A percentile compares a stretch with the other conserved stretches of the same genome.
Conservation (phyloP, 2,329 filamentous ascomycete genomes). For the Epichloe festucae region DNA sequence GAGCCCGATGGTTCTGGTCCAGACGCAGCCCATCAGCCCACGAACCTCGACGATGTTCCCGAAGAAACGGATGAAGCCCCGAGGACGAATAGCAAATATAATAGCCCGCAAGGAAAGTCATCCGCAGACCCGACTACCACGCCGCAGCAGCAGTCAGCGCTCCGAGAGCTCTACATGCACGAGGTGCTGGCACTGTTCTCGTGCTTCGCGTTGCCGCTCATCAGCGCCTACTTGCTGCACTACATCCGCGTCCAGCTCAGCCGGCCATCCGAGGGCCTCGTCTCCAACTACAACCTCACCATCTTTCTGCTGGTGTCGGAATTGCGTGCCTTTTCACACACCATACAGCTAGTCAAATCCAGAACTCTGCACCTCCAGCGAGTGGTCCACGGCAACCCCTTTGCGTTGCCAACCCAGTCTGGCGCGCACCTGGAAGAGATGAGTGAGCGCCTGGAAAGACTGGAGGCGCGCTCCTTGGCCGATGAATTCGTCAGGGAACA, state of each 20-base stretch:
- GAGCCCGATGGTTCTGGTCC: slow-evolving; percentile 4
- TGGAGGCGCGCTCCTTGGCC: slow-evolving; percentile 43
- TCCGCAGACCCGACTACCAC: slow-evolving; percentile 12
- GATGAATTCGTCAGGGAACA: slow-evolving; percentile 14
- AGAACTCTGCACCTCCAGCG: slow-evolving; percentile 74
- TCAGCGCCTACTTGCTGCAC: slow-evolving; percentile 77
- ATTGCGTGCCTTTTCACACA: slow-evolving; percentile 66
- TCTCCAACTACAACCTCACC: slow-evolving; percentile 85
- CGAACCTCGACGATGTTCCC: slow-evolving; percentile 27
- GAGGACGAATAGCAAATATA: neutral
- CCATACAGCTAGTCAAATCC: slow-evolving; percentile 66
- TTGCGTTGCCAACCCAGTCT: slow-evolving; percentile 18
- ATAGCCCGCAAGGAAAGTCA: neutral
- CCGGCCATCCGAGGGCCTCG: slow-evolving; percentile 69
- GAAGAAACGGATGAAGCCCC: neutral
- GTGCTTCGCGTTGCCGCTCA: slow-evolving; percentile 66
- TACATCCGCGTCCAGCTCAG: slow-evolving; percentile 69
- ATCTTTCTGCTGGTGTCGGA: slow-evolving; percentile 85
- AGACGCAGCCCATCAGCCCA: slow-evolving; percentile 31
- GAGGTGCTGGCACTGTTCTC: slow-evolving; percentile 62
- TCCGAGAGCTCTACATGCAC: slow-evolving; percentile 57
- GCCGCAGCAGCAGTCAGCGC: slow-evolving; percentile 25
- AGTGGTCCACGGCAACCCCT: slow-evolving; percentile 45
- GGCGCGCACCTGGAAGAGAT: slow-evolving; percentile 41
- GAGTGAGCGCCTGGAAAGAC: slow-evolving; percentile 50